A percentile compares a stretch with the other conserved stretches of the same genome.
Conservation (phyloP, 2,329 filamentous ascomycete genomes). For the Trichophyton benhamiae region DNA sequence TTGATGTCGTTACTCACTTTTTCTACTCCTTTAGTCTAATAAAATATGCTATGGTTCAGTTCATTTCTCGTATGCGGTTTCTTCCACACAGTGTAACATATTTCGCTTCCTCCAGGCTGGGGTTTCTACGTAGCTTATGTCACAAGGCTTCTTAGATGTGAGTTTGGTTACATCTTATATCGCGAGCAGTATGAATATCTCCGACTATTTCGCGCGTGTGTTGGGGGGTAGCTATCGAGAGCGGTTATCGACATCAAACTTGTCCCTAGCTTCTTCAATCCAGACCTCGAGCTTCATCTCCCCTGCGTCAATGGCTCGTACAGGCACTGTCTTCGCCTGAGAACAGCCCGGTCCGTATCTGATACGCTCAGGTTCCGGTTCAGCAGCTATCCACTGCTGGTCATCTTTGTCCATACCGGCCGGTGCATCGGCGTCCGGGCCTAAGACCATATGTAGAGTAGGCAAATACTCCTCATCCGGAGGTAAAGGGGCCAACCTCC, state of each 20-base stretch:
- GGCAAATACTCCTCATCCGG: conserved; percentile 38
- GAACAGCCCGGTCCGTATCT: not conserved
- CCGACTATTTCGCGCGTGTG: not conserved
- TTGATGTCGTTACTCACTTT: too few relatives aligned
- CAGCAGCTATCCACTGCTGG: conserved; percentile 50
- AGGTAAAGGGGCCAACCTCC: conserved; percentile 33
- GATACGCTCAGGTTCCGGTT: conserved; percentile 31
- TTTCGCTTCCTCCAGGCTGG: too few relatives aligned
- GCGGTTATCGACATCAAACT: conserved; percentile 29
- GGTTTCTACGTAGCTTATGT: too few relatives aligned
- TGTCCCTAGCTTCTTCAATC: conserved; percentile 53
- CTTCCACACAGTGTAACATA: too few relatives aligned
- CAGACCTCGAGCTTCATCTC: conserved; percentile 56
- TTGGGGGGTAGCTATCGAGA: not conserved
- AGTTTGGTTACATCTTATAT: not conserved
- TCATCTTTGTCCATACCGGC: conserved; percentile 37
- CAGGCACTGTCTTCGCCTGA: conserved; percentile 41
- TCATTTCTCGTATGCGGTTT: too few relatives aligned
- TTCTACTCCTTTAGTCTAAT: too few relatives aligned
- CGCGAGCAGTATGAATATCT: not conserved
- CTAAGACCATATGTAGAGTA: conserved; percentile 39
- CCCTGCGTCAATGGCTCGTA: conserved; percentile 52
- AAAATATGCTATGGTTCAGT: too few relatives aligned
- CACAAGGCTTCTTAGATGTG: not conserved
- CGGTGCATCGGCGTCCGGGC: conserved; percentile 35